phyloP scores from a whole-genome alignment of 768 basidiomycete species.

The Russula foetens region DNA sequence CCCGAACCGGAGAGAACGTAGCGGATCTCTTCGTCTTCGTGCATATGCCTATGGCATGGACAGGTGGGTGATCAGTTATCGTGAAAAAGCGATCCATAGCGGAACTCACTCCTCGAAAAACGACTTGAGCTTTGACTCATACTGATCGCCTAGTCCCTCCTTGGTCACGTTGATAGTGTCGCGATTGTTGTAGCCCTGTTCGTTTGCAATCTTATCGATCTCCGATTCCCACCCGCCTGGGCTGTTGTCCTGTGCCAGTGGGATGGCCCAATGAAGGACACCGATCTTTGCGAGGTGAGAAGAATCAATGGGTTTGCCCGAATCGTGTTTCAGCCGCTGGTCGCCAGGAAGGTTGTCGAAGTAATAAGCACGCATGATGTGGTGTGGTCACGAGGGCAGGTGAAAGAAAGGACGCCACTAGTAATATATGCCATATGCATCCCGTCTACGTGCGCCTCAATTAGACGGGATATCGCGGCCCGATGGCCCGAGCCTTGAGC shows the following conservation, averaged over 20 bases:
- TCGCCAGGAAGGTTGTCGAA: conserved; percentile 70
- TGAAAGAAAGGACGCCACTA: too few relatives aligned
- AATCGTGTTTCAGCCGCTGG: conserved; percentile 76
- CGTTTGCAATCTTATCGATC: conserved; percentile 54
- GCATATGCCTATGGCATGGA: conserved; percentile 58
- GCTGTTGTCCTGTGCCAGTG: conserved; percentile 35
- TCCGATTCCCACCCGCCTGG: conserved; percentile 39
- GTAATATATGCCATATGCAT: too few relatives aligned
- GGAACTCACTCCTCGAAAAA: conserved; percentile 71
- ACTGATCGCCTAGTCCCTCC: conserved; percentile 71
- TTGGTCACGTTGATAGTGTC: conserved; percentile 74
- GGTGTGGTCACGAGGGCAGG: too few relatives aligned
- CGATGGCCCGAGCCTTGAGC: too few relatives aligned
- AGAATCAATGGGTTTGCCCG: conserved; percentile 42
- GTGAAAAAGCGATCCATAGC: neutral
- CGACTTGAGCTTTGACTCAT: conserved; percentile 71
- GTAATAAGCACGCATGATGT: conserved; percentile 56
- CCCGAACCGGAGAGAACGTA: conserved; percentile 83
- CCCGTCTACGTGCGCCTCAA: too few relatives aligned
- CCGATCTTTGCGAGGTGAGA: conserved; percentile 48
- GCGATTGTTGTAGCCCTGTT: conserved; percentile 75
- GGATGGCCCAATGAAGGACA: conserved; percentile 60
- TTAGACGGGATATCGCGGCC: too few relatives aligned
- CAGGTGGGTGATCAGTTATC: neutral
- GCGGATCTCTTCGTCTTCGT: conserved; percentile 94